Evolutionary conservation across 2,329 filamentous ascomycete genomes (phyloP).

Genomic region (Pyrenophora teres): DNA sequence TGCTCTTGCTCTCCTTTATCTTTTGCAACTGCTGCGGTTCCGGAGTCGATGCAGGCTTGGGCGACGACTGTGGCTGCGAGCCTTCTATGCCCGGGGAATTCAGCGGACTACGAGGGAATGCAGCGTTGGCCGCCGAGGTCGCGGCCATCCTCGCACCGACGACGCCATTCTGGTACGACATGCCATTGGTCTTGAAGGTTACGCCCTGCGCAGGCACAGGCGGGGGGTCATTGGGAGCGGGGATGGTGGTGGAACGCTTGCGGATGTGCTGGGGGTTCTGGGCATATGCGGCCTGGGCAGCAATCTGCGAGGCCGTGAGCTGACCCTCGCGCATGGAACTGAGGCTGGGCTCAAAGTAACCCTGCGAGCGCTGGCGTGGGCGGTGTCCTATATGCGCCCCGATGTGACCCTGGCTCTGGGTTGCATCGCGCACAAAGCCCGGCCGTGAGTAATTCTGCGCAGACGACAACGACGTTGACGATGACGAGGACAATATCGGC

Average conservation of each 20-base stretch:
- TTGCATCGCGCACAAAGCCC: slow-evolving; percentile 47
- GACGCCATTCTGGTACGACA: slow-evolving; percentile 65
- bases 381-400: slow-evolving; percentile 55
- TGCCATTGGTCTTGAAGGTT: slow-evolving; percentile 49
- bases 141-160: slow-evolving; percentile 67
- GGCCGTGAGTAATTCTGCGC: slow-evolving; percentile 47
- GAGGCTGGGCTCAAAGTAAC: slow-evolving; percentile 75
- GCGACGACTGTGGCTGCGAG: slow-evolving; percentile 38
- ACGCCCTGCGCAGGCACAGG: slow-evolving; percentile 53
- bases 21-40: slow-evolving; percentile 62
- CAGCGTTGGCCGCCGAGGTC: slow-evolving; percentile 72
- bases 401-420: slow-evolving; percentile 28
- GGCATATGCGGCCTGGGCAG: slow-evolving; percentile 77
- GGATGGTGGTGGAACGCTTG: slow-evolving; percentile 76
- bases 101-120: slow-evolving; percentile 67
- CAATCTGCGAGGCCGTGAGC: slow-evolving; percentile 73
- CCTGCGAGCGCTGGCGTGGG: slow-evolving; percentile 73
- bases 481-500: too few relatives aligned
- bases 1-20: slow-evolving; percentile 69
- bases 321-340: slow-evolving; percentile 61
- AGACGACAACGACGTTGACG: neutral
- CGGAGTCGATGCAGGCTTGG: slow-evolving; percentile 33
- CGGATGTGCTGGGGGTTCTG: slow-evolving; percentile 61
- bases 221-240: slow-evolving; percentile 59
- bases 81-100: slow-evolving; percentile 48